These are phyloP conservation scores for Angomonas ambiguus DNA, from an alignment of 208 protist genomes.

Conservation along the genomic window DNA sequence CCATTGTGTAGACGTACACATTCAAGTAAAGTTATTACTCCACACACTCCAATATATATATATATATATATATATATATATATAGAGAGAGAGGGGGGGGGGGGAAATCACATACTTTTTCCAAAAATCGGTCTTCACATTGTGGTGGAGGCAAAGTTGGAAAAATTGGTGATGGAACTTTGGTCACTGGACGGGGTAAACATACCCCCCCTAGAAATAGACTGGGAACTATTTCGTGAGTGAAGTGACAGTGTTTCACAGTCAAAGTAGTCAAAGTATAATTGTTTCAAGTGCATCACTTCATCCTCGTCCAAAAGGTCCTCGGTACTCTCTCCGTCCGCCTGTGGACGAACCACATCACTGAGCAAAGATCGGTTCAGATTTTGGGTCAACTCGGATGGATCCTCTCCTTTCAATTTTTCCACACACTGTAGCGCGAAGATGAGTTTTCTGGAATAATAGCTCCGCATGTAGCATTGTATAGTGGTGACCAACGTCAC, in stretches of 20 bases:
- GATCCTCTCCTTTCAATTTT: background rate
- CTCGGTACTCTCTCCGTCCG: constrained; percentile 15
- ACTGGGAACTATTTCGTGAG: background rate
- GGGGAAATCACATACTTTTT: too few species aligned
- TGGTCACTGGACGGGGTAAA: constrained; percentile 5
- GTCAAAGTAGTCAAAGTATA: constrained; percentile 90
- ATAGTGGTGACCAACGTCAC: constrained; percentile 63
- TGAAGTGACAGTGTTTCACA: constrained; percentile 59
- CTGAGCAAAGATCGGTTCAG: background rate
- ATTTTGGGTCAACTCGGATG: background rate
- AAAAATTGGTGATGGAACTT: constrained; percentile 16
- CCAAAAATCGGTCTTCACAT: constrained; percentile 15
- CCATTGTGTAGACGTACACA: too few species aligned
- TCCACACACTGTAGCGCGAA: background rate
- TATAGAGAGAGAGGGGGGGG: too few species aligned
- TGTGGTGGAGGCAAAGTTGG: constrained; percentile 17
- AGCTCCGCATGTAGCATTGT: constrained; percentile 56
- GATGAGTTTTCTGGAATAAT: background rate
- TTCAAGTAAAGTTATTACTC: too few species aligned
- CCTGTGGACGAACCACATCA: too few species aligned
- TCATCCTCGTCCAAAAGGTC: constrained; percentile 63
- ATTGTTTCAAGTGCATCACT: constrained; percentile 64
- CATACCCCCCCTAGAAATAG: background rate
- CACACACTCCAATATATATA: too few species aligned
- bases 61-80: too few species aligned